Base-by-base conservation (phyloP, 1,284 basidiomycete genomes). In the Spongispora temasekensis region DNA sequence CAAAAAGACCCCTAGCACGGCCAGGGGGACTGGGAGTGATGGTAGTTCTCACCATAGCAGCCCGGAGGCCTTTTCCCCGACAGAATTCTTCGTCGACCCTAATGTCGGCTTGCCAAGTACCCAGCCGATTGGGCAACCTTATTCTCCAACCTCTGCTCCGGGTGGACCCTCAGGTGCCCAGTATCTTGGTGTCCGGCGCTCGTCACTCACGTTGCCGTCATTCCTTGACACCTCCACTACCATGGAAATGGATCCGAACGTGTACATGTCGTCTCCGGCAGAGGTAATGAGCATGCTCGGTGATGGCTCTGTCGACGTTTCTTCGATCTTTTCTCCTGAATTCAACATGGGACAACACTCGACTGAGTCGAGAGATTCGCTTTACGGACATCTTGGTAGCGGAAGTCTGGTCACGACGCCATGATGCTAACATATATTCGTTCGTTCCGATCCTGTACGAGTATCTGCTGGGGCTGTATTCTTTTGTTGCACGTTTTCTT, bases 61-160 rank as follows among this genome's bases (percentile, higher is more conserved):
- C 65, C 84, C 86, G 3, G 87, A 90, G 68, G 79, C 81, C 10
- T 88, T 86, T 68, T 85, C 84, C 9, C 81, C 86, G 1, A 77
- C 82, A 7, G 87, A 89, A 54, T 87, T 88, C 68, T 86, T 86
- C 69, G 71, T 77, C 21, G 84, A 82, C 52, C 63, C 68, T 37
- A 65, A 59, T 35, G 69, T 42, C 25, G 57, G 66, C n/a, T 12
- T 65, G 1, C 64, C 69, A 46, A 71, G 67, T 53, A 69, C 71
- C 5, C 69, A 64, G n/a, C 23, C 67, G 4, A 61, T 71, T 64
- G 67, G n/a, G n/a, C n/a, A n/a, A n/a, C n/a, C n/a, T n/a, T n/a
- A n/a, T n/a, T n/a, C 70, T 54, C 64, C 64, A 19, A 60, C 55
- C 0, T 58, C 73, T 19, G 25, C 54, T 55, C 28, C 58, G 10